Base-by-base conservation (phyloP, 2,329 filamentous ascomycete genomes). In the Sclerotinia sclerotiorum region DNA sequence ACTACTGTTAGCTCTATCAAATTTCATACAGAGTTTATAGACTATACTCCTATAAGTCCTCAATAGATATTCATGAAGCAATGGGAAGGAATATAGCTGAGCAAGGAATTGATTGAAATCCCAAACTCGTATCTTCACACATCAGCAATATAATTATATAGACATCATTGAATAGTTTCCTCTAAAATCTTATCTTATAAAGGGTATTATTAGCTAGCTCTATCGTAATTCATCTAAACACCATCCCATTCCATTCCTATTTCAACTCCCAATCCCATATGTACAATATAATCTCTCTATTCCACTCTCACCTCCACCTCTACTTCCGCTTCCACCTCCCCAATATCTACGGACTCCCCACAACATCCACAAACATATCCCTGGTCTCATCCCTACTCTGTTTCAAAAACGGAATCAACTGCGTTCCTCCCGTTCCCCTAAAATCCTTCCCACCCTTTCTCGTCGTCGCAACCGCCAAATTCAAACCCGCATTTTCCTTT, bases 361-460 rank as follows among this genome's bases (percentile, higher is more conserved):
- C 56, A 1, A 67, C 27, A 19, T 44, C 32, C 17, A 67, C 66
- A 15, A 51, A 69, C n/a, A 73, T 72, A 2, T 70, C 69, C 48
- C 86, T 87, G 0, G 94, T 97, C 82, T 97, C 94, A 76, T 97
- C 92, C 24, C 94, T 84, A 4, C 92, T 90, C 79, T 96, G 92
- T 79, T 93, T 96, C 71, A 98, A 79, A 78, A 98, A 98, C 0
- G 94, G 92, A 68, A 97, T 90, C 65, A 98, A 79, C 0, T 90
- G 88, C 0, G 94, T 97, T 0, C 94, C 94, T 2, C 94, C 94
- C 0, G 94, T 97, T 0, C 94, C 94, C 0, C 89, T 90, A 54
- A 97, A 81, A 62, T 69, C 67, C 24, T 76, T 77, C 19, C 62
- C 66, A 1, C 73, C 73, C 63, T 77, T 78, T 44, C 69, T 72